Conservation (phyloP, 768 basidiomycete genomes). For the Rubroboletus pulcherrimus region DNA sequence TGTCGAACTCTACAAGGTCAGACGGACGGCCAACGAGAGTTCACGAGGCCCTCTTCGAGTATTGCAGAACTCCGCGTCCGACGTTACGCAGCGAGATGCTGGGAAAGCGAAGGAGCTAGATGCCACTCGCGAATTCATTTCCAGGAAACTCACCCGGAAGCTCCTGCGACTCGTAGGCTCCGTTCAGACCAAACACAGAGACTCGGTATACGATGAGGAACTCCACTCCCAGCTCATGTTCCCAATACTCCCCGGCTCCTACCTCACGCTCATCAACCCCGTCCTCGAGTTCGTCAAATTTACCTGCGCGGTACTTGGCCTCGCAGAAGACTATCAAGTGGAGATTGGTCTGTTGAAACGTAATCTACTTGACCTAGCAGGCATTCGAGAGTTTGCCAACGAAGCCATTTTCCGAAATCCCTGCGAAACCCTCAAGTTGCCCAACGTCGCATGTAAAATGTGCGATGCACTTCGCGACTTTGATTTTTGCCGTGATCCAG, state of each 20-base stretch:
- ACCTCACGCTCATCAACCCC: constrained; percentile 75
- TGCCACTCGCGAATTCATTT: constrained; percentile 68
- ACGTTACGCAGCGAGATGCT: constrained; percentile 60
- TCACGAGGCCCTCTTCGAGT: constrained; percentile 69
- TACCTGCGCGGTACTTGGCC: constrained; percentile 71
- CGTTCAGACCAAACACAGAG: constrained; percentile 57
- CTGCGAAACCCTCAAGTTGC: constrained; percentile 80
- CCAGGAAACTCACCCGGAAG: constrained; percentile 74
- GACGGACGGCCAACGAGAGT: constrained; percentile 56
- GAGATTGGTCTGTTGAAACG: constrained; percentile 88
- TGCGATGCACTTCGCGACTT: constrained; percentile 87
- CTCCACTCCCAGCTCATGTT: constrained; percentile 63
- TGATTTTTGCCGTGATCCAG: constrained; percentile 92
- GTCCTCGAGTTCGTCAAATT: constrained; percentile 88
- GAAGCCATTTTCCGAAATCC: constrained; percentile 90
- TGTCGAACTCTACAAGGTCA: constrained; percentile 74
- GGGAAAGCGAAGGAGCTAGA: constrained; percentile 69
- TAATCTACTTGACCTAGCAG: constrained; percentile 83
- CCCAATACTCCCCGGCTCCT: constrained; percentile 82
- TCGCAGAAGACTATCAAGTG: constrained; percentile 77
- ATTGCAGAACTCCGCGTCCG: constrained; percentile 62
- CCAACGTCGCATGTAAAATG: constrained; percentile 83
- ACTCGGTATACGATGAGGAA: constrained; percentile 54
- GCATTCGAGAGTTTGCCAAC: constrained; percentile 79
- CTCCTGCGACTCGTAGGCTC: constrained; percentile 67